phyloP scores from a whole-genome alignment of 2,329 filamentous ascomycete species.

The Trichoderma cornu-damae region DNA sequence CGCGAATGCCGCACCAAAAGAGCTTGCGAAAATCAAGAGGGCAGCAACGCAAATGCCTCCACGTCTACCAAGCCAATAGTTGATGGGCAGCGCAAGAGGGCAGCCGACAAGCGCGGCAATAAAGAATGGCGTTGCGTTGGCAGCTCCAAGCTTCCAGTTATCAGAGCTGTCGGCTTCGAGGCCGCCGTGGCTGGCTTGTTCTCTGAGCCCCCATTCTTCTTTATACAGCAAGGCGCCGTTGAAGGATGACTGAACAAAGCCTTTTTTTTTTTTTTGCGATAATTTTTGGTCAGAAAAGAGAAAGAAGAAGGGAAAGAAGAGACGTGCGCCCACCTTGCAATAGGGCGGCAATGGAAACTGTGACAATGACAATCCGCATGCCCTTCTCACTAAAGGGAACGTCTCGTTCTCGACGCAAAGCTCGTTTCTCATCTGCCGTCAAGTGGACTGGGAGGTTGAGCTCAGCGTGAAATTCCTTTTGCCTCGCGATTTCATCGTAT shows the following conservation, averaged over 20 bases:
- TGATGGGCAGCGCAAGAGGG: conserved; percentile 38
- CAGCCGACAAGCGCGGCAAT: conserved; percentile 37
- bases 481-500: conserved; percentile 36
- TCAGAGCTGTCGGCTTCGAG: conserved; percentile 18
- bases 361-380: conserved; percentile 39
- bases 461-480: conserved; percentile 20
- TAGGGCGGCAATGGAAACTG: conserved; percentile 41
- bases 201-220: conserved; percentile 22
- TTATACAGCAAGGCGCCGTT: conserved; percentile 37
- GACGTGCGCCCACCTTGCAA: conserved; percentile 30
- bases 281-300: not conserved
- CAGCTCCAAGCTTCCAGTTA: conserved; percentile 37
- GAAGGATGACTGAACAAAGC: conserved; percentile 42
- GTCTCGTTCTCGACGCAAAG: conserved; percentile 36
- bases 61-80: conserved; percentile 37
- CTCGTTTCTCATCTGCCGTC: conserved; percentile 33
- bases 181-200: not conserved
- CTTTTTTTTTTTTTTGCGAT: conserved; percentile 24
- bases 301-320: too few species aligned
- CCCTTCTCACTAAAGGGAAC: conserved; percentile 36
- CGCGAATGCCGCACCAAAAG: conserved; percentile 34
- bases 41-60: conserved; percentile 39
- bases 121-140: conserved; percentile 39
- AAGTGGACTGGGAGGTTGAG: conserved; percentile 31
- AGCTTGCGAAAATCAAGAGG: conserved; percentile 37